A percentile compares a stretch with the other conserved stretches of the same genome.
Evolutionary conservation across 805 yeast genomes (phyloP).

Genomic region (Saturnispora diversa): DNA sequence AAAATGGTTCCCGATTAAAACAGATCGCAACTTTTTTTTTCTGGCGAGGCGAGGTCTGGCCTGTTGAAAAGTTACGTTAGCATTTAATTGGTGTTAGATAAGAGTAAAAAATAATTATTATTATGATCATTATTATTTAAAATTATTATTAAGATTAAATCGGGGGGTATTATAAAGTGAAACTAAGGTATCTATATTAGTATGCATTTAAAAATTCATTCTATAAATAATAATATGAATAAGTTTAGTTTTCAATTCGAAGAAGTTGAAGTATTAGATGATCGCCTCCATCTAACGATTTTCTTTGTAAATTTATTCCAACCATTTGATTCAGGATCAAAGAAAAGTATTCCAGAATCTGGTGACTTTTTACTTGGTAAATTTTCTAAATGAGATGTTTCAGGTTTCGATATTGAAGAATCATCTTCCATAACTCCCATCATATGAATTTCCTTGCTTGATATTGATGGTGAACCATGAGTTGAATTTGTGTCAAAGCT

Average conservation of each 20-base stretch:
- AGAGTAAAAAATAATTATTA: too few relatives aligned
- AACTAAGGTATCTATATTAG: too few relatives aligned
- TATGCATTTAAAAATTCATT: too few relatives aligned
- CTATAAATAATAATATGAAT: background rate
- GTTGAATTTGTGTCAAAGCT: background rate
- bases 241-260: too few relatives aligned
- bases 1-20: too few relatives aligned
- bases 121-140: too few relatives aligned
- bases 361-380: background rate
- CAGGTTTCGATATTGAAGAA: background rate
- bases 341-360: background rate
- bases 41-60: too few relatives aligned
- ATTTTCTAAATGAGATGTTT: background rate
- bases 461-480: background rate
- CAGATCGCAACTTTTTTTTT: too few relatives aligned
- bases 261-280: conserved; percentile 25
- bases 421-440: background rate
- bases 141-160: too few relatives aligned
- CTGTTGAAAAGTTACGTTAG: too few relatives aligned
- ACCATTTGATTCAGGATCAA: conserved; percentile 8
- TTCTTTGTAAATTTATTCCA: conserved; percentile 25
- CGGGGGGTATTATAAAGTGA: too few relatives aligned
- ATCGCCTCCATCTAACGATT: conserved; percentile 26
- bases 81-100: too few relatives aligned
- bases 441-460: background rate